Evolutionary conservation across 768 basidiomycete species (phyloP), one percentile per base, ranked within the genome.

Genomic region (Lanmaoa pseudosensibilis): DNA sequence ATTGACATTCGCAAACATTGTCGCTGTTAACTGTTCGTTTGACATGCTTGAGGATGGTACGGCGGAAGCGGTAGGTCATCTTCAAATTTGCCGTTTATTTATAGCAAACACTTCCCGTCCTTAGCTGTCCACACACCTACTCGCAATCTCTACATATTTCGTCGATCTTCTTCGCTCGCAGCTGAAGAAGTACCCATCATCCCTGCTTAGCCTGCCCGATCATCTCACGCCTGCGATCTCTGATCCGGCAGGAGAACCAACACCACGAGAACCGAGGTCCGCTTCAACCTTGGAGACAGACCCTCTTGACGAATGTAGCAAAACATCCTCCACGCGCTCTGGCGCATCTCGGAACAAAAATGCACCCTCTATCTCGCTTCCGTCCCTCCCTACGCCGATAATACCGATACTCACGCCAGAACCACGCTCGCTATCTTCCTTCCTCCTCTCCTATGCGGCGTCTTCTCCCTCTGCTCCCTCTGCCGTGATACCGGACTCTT

Each of bases 351-450:
- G 11, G n/a, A 39, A 25, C 45, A 46, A 48, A n/a, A 27, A 37
- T 18, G 7, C 25, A 23, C 19, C 7, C 1, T 21, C 52, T 11
- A 10, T 15, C 23, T 12, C 21, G 1, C 13, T 1, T 18, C 33
- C 2, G 10, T 44, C 57, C 30, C 52, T 46, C 33, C 76, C 81
- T 3, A 83, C 92, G 3, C 92, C 92, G 0, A 96, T 98, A 55
- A 83, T 94, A 56, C 94, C 94, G 1, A 77, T 98, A 43, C 75
- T 94, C 53, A 96, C 93, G 0, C 74, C 83, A 2, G 78, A 83
- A 21, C 88, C 95, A 0, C 90, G 88, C 2, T 82, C 85, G 0
- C 83, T 97, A 25, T 87, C 94, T 0, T 75, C 82, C 1, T 81
- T 86, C 66, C 85, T 97, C 44, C 55, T 54, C 16, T 44, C 65